Evolutionary conservation across 768 basidiomycete genomes (phyloP), one percentile per base, ranked within the genome.

Genomic region (Trametes punicea): DNA sequence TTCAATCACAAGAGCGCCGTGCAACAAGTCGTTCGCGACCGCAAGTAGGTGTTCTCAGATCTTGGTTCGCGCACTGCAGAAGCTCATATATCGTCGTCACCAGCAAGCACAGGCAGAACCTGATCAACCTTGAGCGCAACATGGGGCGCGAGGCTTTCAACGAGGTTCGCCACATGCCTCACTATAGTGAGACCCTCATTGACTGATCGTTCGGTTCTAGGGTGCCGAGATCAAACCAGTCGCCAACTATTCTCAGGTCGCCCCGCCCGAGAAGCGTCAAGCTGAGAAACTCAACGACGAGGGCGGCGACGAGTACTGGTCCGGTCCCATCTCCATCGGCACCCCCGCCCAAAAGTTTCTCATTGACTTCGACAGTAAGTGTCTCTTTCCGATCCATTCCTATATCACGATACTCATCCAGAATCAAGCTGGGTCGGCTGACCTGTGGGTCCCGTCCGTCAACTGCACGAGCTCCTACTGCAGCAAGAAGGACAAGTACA

Each of bases 301-400:
- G 46, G 51, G 50, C 8, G 31, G 29, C 40, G 52, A 60, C 50
- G 23, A 39, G 31, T 73, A 39, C 27, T 81, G 80, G 80, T 70
- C 71, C 31, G 79, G 77, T 20, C 47, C 65, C 10, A 75, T 81
- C 40, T 63, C 64, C n/a, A 74, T 81, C n/a, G 81, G 81, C 13
- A 79, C 74, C 13, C 81, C 81, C 18, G 60, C 55, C 2, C 65
- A 70, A 50, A 62, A 48, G 15, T 65, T 72, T 50, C 16, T 29
- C 31, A 48, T 62, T 18, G 52, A 62, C 50, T 62, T 62, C 30
- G 61, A 62, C 50, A 62, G 58, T 59, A 15, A 23, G 58, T 50
- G 11, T 3, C 6, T 7, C 15, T 1, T 15, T 11, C 15, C 27
- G 6, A 9, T 26, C 2, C 11, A 16, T 18, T 8, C 10, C 13